Evolutionary conservation across 257 asterid genomes (phyloP).

Genomic region (Solanum pimpinellifolium): DNA sequence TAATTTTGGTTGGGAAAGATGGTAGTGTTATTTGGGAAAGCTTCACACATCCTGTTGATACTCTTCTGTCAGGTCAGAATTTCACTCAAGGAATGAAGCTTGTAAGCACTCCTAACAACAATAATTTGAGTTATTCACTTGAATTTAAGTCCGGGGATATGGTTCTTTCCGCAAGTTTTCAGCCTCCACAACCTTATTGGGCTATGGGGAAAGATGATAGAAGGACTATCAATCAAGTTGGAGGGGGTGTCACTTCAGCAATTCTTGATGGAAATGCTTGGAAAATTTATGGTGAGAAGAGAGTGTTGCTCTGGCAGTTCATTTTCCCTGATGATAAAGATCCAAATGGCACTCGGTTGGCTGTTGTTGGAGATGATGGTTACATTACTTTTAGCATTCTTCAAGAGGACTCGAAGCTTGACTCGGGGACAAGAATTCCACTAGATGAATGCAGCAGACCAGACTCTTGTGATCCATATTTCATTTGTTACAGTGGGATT

Average conservation of each 20-base stretch:
- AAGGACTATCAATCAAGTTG: conserved; percentile 45
- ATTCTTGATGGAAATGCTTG: conserved; percentile 55
- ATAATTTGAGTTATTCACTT: conserved; percentile 55
- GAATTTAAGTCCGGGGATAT: conserved; percentile 69
- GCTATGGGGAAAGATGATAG: conserved; percentile 51
- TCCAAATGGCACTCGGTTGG: conserved; percentile 59
- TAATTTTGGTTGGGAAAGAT: conserved; percentile 46
- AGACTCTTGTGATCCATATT: conserved; percentile 67
- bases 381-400: conserved; percentile 46
- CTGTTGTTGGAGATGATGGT: conserved; percentile 55
- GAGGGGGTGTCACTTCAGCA: conserved; percentile 36
- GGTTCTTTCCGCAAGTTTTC: conserved; percentile 52
- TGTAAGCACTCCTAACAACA: conserved; percentile 36
- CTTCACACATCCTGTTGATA: conserved; percentile 61
- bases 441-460: conserved; percentile 60
- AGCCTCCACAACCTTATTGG: conserved; percentile 78
- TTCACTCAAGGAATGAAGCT: conserved; percentile 64
- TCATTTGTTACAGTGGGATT: conserved; percentile 49
- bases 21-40: conserved; percentile 63
- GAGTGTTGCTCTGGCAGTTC: conserved; percentile 56
- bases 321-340: conserved; percentile 29
- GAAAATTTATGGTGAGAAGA: conserved; percentile 46
- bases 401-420: conserved; percentile 15
- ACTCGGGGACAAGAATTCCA: conserved; percentile 50
- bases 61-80: conserved; percentile 60